Percentiles rank a stretch among this genome's conserved stretches.
Conservation (phyloP, 192 early-diverging fungal species). For the Gigaspora rosea region DNA sequence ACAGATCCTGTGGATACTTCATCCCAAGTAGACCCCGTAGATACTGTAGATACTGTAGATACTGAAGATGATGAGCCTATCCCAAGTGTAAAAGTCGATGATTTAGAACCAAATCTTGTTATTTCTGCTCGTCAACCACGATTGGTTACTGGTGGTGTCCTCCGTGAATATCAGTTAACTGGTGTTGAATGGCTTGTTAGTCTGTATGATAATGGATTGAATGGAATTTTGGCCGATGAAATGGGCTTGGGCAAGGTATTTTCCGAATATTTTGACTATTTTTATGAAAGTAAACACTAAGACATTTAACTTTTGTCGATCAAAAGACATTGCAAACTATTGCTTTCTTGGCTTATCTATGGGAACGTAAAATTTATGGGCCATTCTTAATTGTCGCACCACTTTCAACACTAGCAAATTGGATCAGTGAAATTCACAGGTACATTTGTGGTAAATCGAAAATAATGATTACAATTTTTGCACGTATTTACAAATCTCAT, state of each 20-base stretch:
- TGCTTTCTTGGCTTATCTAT: slow-evolving; percentile 80
- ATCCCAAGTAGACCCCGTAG: background rate
- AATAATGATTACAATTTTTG: background rate
- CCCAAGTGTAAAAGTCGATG: slow-evolving; percentile 22
- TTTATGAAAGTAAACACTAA: background rate
- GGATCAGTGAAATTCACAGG: slow-evolving; percentile 88
- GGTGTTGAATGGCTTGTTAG: slow-evolving; percentile 96
- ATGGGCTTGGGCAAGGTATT: slow-evolving; percentile 88
- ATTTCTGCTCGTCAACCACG: slow-evolving; percentile 76
- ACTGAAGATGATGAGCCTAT: slow-evolving; percentile 20
- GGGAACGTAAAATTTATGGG: slow-evolving; percentile 77
- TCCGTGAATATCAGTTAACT: slow-evolving; percentile 92
- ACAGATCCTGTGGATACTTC: slow-evolving; percentile 6
- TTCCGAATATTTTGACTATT: background rate
- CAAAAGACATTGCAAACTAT: slow-evolving; percentile 90
- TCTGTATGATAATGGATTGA: slow-evolving; percentile 94
- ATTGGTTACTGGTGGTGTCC: slow-evolving; percentile 78
- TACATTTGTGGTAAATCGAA: slow-evolving; percentile 28
- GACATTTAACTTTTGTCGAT: background rate
- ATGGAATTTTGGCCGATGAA: slow-evolving; percentile 95
- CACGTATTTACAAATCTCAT: background rate
- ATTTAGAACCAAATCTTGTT: slow-evolving; percentile 38
- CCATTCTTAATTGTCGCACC: slow-evolving; percentile 91
- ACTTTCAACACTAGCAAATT: slow-evolving; percentile 88
- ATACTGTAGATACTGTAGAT: slow-evolving; percentile 17